Conservation (phyloP, 495 filamentous ascomycete genomes). For the Penicillium maclennaniae region DNA sequence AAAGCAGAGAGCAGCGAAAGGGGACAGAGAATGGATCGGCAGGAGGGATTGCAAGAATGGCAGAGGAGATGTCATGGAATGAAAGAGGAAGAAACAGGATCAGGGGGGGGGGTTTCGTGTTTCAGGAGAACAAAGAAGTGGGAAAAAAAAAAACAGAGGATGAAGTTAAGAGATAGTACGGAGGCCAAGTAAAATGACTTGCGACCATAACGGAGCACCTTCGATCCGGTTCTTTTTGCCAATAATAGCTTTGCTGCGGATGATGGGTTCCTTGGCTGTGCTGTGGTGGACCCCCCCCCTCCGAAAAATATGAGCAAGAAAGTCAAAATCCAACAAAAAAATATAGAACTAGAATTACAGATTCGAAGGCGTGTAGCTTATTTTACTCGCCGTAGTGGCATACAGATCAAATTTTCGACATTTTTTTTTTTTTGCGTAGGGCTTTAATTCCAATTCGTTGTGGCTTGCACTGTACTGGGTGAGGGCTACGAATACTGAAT, state of each 20-base stretch:
- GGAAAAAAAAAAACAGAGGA: not conserved
- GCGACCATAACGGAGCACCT: slow-evolving; percentile 1
- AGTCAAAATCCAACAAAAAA: not conserved
- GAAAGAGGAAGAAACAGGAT: slow-evolving; percentile 6
- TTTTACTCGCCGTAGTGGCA: not conserved
- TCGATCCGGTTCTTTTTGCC: slow-evolving; percentile 21
- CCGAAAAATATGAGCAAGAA: not conserved
- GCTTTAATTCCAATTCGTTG: too few relatives aligned
- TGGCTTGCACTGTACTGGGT: too few relatives aligned
- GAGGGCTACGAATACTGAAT: too few relatives aligned
- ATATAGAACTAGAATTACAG: not conserved
- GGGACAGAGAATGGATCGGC: slow-evolving; percentile 43
- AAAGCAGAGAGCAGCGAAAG: slow-evolving; percentile 5
- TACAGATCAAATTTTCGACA: not conserved
- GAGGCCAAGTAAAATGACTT: not conserved
- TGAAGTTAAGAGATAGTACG: not conserved
- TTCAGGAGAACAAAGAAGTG: not conserved
- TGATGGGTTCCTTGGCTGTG: slow-evolving; percentile 15
- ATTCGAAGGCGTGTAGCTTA: not conserved
- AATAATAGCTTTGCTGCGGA: slow-evolving; percentile 14
- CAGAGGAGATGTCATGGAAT: slow-evolving; percentile 14
- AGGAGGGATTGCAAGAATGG: slow-evolving; percentile 42
- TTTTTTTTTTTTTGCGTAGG: too few relatives aligned
- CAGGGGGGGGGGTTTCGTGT: slow-evolving; percentile 3
- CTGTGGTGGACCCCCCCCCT: slow-evolving; percentile 10